These are phyloP conservation scores for Collybia nuda DNA, from an alignment of 768 basidiomycete species.

Conservation along the genomic window DNA sequence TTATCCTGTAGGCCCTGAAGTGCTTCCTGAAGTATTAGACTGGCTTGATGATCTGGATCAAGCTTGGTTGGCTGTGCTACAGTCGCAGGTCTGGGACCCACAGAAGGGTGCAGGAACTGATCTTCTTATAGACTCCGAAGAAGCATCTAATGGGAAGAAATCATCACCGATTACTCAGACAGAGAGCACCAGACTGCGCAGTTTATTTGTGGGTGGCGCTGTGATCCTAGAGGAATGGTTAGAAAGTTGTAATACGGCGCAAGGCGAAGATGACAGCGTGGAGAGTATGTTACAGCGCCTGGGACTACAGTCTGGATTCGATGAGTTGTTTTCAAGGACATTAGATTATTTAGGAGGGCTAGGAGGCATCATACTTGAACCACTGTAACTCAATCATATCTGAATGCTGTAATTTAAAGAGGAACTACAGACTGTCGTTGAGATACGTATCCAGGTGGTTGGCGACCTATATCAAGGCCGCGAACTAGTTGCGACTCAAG, in stretches of 20 bases:
- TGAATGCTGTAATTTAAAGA: too few species aligned
- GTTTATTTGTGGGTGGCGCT: slow-evolving; percentile 61
- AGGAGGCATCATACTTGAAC: slow-evolving; percentile 17
- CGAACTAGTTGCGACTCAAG: too few species aligned
- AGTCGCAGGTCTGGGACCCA: slow-evolving; percentile 67
- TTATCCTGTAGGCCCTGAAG: slow-evolving; percentile 46
- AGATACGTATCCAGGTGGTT: too few species aligned
- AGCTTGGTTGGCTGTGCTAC: slow-evolving; percentile 69
- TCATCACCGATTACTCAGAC: slow-evolving; percentile 63
- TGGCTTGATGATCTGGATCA: slow-evolving; percentile 75
- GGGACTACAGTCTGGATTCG: slow-evolving; percentile 61
- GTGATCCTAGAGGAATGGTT: slow-evolving; percentile 73
- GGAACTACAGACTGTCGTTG: too few species aligned
- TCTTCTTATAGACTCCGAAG: slow-evolving; percentile 35
- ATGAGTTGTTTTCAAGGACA: slow-evolving; percentile 62
- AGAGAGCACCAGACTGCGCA: slow-evolving; percentile 68
- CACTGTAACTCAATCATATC: too few species aligned
- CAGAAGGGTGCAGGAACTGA: slow-evolving; percentile 32
- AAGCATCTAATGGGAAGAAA: slow-evolving; percentile 27
- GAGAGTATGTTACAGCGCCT: slow-evolving; percentile 43
- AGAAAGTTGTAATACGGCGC: slow-evolving; percentile 19
- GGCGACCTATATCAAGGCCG: too few species aligned
- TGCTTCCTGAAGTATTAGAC: slow-evolving; percentile 55
- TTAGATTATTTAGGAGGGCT: slow-evolving; percentile 59
- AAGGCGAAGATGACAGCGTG: slow-evolving; percentile 31